These are phyloP conservation scores for Omphalotus olearius DNA, from an alignment of 1,284 basidiomycete genomes.

Conservation along the genomic window DNA sequence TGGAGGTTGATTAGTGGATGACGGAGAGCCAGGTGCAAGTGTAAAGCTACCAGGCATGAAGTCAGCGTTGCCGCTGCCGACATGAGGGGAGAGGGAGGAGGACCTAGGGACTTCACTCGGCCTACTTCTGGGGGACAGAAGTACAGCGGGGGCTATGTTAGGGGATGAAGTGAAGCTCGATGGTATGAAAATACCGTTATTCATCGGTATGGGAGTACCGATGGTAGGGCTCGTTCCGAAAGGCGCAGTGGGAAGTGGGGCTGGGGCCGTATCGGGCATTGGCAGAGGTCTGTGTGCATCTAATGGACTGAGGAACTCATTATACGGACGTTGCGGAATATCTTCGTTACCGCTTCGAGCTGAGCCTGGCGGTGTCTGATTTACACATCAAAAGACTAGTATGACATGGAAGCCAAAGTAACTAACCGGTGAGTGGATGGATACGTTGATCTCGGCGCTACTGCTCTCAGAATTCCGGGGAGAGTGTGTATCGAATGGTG, in stretches of 20 bases:
- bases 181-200: slow-evolving; percentile 3
- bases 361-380: slow-evolving; percentile 13
- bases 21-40: background rate
- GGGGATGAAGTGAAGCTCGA: slow-evolving; percentile 1
- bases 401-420: background rate
- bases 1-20: slow-evolving; percentile 4
- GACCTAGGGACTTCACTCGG: no score
- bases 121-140: background rate
- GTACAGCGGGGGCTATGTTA: background rate
- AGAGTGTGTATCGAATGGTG: background rate
- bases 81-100: background rate
- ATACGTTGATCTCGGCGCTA: background rate
- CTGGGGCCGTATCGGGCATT: slow-evolving; percentile 7
- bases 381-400: background rate
- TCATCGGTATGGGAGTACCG: slow-evolving; percentile 4
- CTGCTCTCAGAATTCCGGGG: slow-evolving; percentile 5
- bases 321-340: background rate
- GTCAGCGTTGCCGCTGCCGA: background rate
- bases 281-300: slow-evolving; percentile 10
- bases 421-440: slow-evolving; percentile 6
- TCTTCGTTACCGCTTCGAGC: slow-evolving; percentile 4
- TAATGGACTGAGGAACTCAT: slow-evolving; percentile 11
- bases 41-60: background rate
- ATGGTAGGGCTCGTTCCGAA: slow-evolving; percentile 3
- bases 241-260: slow-evolving; percentile 6